Base-by-base conservation (phyloP, 140 eudicot species). In the Bidens hawaiensis region DNA sequence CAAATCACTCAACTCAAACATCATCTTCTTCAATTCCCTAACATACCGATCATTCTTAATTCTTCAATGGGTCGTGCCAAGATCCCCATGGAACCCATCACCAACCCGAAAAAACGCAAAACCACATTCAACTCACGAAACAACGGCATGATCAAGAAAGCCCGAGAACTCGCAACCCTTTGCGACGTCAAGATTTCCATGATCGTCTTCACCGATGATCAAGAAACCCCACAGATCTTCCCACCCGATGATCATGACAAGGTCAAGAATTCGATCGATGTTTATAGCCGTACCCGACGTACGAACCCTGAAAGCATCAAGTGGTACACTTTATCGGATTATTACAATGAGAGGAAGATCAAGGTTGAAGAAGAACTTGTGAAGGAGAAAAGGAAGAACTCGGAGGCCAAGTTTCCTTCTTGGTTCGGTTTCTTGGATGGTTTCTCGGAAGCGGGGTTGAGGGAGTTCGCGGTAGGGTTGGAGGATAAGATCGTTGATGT, bases 311-410 rank as follows among this genome's bases (percentile, higher is more conserved):
- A 64, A 8, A 78, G 41, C 17, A 59, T 31, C 12, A 17, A 66
- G 8, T 47, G 46, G 0, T 78, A 45, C 25, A 42, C 43, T 14
- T n/a, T 82, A 5, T 30, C 60, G 1, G 85, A 79, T 27, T 82
- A 45, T 16, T 75, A 63, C 8, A 65, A 41, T 11, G 72, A 72
- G 1, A 31, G 82, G 33, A 78, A 75, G 68, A 68, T 7, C n/a
- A 68, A 67, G 57, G 64, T 71, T 12, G 82, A 82, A 41, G 75
- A 75, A 1, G 82, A 78, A 27, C 69, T 78, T 3, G 50, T 30
- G 1, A 82, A 82, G 19, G 50, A 66, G 16, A 65, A 69, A 5
- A 71, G 46, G 25, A 62, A 67, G 50, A 74, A 67, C 40, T 11
- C 62, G 71, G 74, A 75, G 15, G 54, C 77, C 1, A 63, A 38